A percentile compares a stretch with the other conserved stretches of the same genome.
These are phyloP conservation scores for Phyllosticta ampelicida DNA, from an alignment of 2,329 filamentous ascomycete species.

Conservation along the genomic window DNA sequence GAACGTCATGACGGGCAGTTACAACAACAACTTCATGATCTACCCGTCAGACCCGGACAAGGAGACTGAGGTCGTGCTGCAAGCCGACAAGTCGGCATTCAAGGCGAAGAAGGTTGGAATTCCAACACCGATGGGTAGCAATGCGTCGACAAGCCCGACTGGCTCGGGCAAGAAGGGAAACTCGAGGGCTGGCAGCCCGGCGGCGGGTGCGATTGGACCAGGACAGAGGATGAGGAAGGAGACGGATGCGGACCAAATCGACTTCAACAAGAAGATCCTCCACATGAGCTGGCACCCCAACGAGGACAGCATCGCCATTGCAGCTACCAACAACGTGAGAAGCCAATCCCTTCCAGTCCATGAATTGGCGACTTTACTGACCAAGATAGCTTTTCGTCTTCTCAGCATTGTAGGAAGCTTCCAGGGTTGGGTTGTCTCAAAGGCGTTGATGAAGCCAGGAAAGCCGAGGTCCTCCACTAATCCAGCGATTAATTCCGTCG, in stretches of 20 bases:
- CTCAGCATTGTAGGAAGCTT: slow-evolving; percentile 37
- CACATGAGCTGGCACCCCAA: slow-evolving; percentile 99
- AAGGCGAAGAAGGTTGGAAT: slow-evolving; percentile 99
- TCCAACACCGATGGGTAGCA: slow-evolving; percentile 79
- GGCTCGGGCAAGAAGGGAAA: slow-evolving; percentile 76
- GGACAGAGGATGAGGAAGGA: slow-evolving; percentile 97
- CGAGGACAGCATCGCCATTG: slow-evolving; percentile 98
- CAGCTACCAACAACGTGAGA: slow-evolving; percentile 97
- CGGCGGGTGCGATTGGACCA: slow-evolving; percentile 57
- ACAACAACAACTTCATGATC: slow-evolving; percentile 99
- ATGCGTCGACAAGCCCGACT: slow-evolving; percentile 55
- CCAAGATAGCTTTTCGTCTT: slow-evolving; percentile 45
- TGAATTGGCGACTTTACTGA: slow-evolving; percentile 6
- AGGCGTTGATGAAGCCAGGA: slow-evolving; percentile 10
- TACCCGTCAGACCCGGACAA: slow-evolving; percentile 93
- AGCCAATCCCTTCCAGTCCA: background rate
- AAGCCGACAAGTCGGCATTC: slow-evolving; percentile 98
- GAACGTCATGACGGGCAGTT: slow-evolving; percentile 99
- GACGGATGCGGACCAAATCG: slow-evolving; percentile 97
- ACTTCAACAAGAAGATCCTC: slow-evolving; percentile 99
- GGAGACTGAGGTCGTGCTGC: slow-evolving; percentile 92
- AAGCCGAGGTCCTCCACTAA: slow-evolving; percentile 5
- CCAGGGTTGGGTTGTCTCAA: slow-evolving; percentile 9
- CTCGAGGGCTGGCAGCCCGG: slow-evolving; percentile 80
- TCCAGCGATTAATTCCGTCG: slow-evolving; percentile 11